These are phyloP conservation scores for Dorcoceras hygrometricum DNA, from an alignment of 257 asterid genomes.

Conservation along the genomic window DNA sequence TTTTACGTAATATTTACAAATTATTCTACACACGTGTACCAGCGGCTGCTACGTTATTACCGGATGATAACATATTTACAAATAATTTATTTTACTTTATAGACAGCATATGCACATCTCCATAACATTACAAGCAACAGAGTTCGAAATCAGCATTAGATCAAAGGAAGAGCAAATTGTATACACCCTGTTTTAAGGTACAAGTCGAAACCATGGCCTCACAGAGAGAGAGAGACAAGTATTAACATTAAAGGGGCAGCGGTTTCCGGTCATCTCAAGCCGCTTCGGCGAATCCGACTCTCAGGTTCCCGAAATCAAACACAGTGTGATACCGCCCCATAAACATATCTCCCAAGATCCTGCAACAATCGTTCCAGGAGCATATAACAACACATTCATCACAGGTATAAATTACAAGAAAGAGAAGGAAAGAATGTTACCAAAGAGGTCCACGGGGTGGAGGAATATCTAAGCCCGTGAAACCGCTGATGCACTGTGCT, in stretches of 20 bases:
- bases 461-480: slow-evolving; percentile 68
- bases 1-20: too few relatives aligned
- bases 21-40: too few relatives aligned
- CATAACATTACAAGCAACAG: background rate
- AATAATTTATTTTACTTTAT: too few relatives aligned
- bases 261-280: slow-evolving; percentile 31
- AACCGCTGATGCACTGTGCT: slow-evolving; percentile 86
- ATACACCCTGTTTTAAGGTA: slow-evolving; percentile 12
- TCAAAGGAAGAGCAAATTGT: background rate
- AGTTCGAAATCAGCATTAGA: too few relatives aligned
- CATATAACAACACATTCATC: background rate
- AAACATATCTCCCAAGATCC: slow-evolving; percentile 87
- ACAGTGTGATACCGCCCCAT: slow-evolving; percentile 92
- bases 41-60: too few relatives aligned
- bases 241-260: background rate
- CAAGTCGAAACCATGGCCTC: background rate
- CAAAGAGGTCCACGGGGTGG: slow-evolving; percentile 98
- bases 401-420: too few relatives aligned
- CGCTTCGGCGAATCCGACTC: slow-evolving; percentile 91
- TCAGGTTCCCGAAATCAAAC: slow-evolving; percentile 62
- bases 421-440: slow-evolving; percentile 31
- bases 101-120: background rate
- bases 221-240: background rate
- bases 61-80: too few relatives aligned
- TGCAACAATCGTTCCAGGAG: slow-evolving; percentile 23